These are phyloP conservation scores for Phialophora macrospora DNA, from an alignment of 2,329 filamentous ascomycete genomes.

Conservation along the genomic window DNA sequence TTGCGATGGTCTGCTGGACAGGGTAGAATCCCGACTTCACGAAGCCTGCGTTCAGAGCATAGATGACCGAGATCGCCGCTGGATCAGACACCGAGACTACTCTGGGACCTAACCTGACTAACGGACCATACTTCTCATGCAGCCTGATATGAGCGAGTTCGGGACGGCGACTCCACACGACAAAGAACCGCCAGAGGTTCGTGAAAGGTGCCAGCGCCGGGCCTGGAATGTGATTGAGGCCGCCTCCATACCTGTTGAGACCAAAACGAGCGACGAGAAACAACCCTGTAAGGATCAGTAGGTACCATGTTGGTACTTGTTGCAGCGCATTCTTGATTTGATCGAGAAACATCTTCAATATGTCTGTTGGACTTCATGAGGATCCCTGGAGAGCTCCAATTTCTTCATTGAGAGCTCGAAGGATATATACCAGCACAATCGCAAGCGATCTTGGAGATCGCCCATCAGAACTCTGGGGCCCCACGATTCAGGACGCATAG, in stretches of 20 bases:
- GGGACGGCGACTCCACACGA: slow-evolving; percentile 37
- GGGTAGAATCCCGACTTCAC: slow-evolving; percentile 40
- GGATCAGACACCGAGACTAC: slow-evolving; percentile 40
- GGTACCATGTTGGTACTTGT: slow-evolving; percentile 9
- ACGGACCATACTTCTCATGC: slow-evolving; percentile 40
- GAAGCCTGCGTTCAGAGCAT: slow-evolving; percentile 33
- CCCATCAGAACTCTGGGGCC: background rate
- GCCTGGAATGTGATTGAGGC: slow-evolving; percentile 40
- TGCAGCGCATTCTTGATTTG: slow-evolving; percentile 6
- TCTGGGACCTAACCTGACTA: slow-evolving; percentile 43
- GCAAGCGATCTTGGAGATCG: background rate
- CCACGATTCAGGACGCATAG: background rate
- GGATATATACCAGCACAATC: background rate
- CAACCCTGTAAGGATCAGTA: slow-evolving; percentile 1
- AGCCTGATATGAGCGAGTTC: slow-evolving; percentile 38
- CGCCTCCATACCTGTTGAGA: slow-evolving; percentile 26
- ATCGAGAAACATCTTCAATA: slow-evolving; percentile 9
- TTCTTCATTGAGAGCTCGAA: background rate
- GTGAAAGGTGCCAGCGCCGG: slow-evolving; percentile 40
- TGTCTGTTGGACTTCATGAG: background rate
- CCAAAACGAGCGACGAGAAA: background rate
- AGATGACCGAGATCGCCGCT: slow-evolving; percentile 35
- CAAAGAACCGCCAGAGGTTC: slow-evolving; percentile 39
- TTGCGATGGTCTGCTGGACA: slow-evolving; percentile 41
- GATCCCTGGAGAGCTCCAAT: background rate